These are phyloP conservation scores for Stemphylium beticola DNA, from an alignment of 2,329 filamentous ascomycete genomes.

Conservation along the genomic window DNA sequence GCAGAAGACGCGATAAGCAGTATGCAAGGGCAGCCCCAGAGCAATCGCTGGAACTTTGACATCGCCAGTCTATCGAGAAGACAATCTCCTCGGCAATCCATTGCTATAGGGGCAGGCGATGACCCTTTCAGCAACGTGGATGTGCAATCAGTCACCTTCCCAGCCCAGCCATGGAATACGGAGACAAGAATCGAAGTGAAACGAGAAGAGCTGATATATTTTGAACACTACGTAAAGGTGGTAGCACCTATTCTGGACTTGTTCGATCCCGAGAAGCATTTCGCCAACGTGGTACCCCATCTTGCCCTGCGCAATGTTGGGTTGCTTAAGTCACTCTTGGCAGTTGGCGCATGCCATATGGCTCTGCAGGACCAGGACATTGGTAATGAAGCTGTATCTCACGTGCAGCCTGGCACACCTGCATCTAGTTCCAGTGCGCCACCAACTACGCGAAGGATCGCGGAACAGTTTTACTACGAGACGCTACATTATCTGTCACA, in stretches of 20 bases:
- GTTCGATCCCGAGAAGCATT: conserved; percentile 51
- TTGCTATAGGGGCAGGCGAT: conserved; percentile 34
- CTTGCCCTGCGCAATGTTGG: conserved; percentile 61
- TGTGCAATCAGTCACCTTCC: conserved; percentile 7
- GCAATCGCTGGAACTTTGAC: conserved; percentile 47
- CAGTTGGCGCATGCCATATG: conserved; percentile 60
- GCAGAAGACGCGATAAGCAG: conserved; percentile 51
- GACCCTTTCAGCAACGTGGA: conserved; percentile 4
- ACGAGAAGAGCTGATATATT: conserved; percentile 47
- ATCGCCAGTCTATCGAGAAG: conserved; percentile 53
- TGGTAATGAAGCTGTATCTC: conserved; percentile 30
- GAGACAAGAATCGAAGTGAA: conserved; percentile 33
- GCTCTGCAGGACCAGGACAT: conserved; percentile 44
- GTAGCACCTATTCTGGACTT: conserved; percentile 52
- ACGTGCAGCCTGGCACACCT: conserved; percentile 30
- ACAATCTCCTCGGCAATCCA: conserved; percentile 37
- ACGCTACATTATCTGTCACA: conserved; percentile 66
- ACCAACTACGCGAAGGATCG: conserved; percentile 42
- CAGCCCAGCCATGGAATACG: conserved; percentile 33
- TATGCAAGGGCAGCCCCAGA: conserved; percentile 41
- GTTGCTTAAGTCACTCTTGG: conserved; percentile 63
- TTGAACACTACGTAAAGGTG: conserved; percentile 48
- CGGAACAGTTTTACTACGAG: conserved; percentile 65
- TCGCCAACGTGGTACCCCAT: conserved; percentile 40
- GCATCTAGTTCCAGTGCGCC: conserved; percentile 19